These are phyloP conservation scores for Dioscorea alata DNA, from an alignment of 106 monocot genomes.

Conservation along the genomic window DNA sequence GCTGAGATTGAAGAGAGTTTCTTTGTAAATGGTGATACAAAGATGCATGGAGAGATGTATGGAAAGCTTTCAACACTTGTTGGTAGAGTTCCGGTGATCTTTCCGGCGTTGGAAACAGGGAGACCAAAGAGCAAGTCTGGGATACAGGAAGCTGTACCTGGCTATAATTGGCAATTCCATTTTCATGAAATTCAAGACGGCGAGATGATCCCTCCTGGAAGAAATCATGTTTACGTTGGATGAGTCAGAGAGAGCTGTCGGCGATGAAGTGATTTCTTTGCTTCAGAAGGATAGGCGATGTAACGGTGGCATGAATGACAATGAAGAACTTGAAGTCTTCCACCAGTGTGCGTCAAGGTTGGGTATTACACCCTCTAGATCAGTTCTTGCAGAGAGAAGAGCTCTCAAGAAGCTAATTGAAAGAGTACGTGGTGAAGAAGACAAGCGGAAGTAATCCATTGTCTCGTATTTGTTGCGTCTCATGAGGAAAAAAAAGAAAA, in stretches of 20 bases:
- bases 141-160: conserved; percentile 89
- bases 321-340: too few relatives aligned
- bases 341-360: too few relatives aligned
- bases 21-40: conserved; percentile 2
- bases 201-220: conserved; percentile 61
- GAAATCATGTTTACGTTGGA: conserved; percentile 51
- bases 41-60: conserved; percentile 70
- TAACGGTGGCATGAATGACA: conserved; percentile 21
- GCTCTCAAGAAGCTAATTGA: conserved; percentile 79
- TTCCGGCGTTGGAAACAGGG: conserved; percentile 75
- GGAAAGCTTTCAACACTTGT: conserved; percentile 49
- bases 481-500: conserved; percentile 71
- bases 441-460: conserved; percentile 69
- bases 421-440: conserved; percentile 53
- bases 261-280: conserved; percentile 59
- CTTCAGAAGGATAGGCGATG: conserved; percentile 55
- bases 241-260: conserved; percentile 50
- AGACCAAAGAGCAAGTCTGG: conserved; percentile 81
- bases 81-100: conserved; percentile 48
- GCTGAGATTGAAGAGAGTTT: conserved; percentile 7
- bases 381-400: conserved; percentile 79
- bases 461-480: conserved; percentile 56
- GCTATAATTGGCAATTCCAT: conserved; percentile 70
- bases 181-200: conserved; percentile 73
- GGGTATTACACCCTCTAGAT: conserved; percentile 64